A percentile compares a stretch with the other conserved stretches of the same genome.
Evolutionary conservation across 805 yeast species (phyloP).

Genomic region (Starmerella apis): DNA sequence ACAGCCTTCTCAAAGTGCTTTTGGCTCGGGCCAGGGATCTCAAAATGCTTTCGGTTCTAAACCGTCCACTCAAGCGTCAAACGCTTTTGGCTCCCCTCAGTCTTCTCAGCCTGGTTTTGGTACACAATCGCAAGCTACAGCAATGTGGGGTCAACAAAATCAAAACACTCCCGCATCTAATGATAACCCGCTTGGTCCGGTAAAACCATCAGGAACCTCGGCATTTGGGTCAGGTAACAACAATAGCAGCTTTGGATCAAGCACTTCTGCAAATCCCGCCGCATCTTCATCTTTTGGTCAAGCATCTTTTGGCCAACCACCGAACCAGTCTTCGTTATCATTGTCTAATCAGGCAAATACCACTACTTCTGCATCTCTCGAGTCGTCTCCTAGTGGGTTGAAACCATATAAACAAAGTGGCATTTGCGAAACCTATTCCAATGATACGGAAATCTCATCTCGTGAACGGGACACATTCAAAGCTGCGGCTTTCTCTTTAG

Average conservation of each 20-base stretch:
- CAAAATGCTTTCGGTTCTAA: neutral
- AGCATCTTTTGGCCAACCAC: no score
- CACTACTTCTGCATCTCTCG: neutral
- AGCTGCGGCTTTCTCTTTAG: constrained; percentile 26
- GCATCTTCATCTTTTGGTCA: neutral
- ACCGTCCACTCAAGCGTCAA: neutral
- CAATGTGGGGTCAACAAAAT: neutral
- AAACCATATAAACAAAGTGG: constrained; percentile 30
- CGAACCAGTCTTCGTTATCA: no score
- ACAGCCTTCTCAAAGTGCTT: constrained; percentile 2
- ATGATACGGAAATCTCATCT: constrained; percentile 37
- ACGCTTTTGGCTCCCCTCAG: constrained; percentile 2
- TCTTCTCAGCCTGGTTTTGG: neutral
- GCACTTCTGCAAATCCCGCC: neutral
- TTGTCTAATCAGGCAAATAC: neutral
- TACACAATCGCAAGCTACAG: neutral
- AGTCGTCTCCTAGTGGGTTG: constrained; percentile 12
- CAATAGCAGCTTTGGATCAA: neutral
- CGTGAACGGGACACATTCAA: constrained; percentile 40
- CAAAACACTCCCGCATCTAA: neutral
- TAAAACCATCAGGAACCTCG: neutral
- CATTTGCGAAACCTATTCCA: constrained; percentile 22
- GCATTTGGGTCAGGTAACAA: neutral
- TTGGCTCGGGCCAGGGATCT: neutral
- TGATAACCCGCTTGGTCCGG: neutral